Conservation (phyloP, 129 eudicot species). For the Pittosporum tobira region DNA sequence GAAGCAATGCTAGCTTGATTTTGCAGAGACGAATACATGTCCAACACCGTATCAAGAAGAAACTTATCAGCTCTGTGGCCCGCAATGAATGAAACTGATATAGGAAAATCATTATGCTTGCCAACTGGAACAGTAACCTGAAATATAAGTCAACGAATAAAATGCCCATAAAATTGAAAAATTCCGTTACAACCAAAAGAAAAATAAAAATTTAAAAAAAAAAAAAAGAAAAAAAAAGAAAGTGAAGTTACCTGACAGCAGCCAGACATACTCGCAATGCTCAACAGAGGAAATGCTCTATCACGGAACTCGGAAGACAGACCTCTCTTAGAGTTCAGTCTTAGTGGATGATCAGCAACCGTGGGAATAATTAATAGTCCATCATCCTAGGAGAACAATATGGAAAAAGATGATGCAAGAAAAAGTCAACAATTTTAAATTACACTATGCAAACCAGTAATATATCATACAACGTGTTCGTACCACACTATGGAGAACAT, state of each 20-base stretch:
- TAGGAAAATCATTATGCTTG: conserved; percentile 49
- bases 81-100: conserved; percentile 75
- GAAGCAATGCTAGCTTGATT: conserved; percentile 50
- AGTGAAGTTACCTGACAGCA: conserved; percentile 67
- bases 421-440: background rate
- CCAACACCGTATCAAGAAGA: conserved; percentile 82
- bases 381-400: conserved; percentile 59
- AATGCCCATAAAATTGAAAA: background rate
- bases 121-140: conserved; percentile 83
- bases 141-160: conserved; percentile 5
- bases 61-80: conserved; percentile 75
- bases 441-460: too few relatives aligned
- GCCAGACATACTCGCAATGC: conserved; percentile 86
- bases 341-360: conserved; percentile 65
- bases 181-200: background rate
- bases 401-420: background rate
- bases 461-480: too few relatives aligned
- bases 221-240: too few relatives aligned
- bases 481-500: too few relatives aligned
- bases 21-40: conserved; percentile 67
- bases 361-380: conserved; percentile 82
- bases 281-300: conserved; percentile 49
- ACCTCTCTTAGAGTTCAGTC: conserved; percentile 45
- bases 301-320: conserved; percentile 48
- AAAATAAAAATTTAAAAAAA: background rate